These are phyloP conservation scores for Clitopilus hobsonii DNA, from an alignment of 768 basidiomycete species.

Conservation along the genomic window DNA sequence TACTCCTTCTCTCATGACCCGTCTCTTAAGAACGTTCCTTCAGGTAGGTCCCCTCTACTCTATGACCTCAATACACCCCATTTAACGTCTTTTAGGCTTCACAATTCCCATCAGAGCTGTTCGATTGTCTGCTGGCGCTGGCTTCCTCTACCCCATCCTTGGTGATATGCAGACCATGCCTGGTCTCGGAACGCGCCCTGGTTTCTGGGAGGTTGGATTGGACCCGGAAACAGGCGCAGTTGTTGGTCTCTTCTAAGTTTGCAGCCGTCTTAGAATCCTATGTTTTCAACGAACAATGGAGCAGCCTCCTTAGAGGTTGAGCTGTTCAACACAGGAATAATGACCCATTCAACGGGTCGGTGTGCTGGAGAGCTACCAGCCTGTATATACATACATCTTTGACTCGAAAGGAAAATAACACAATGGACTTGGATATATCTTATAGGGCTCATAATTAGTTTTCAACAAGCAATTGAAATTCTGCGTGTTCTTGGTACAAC, in stretches of 20 bases:
- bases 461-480: background rate
- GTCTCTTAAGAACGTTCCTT: conserved; percentile 84
- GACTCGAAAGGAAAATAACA: no score
- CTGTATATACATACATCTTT: no score
- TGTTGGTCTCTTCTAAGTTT: conserved; percentile 73
- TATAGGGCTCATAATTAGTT: background rate
- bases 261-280: conserved; percentile 2
- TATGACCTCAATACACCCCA: background rate
- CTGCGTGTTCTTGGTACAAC: background rate
- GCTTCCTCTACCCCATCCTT: conserved; percentile 93
- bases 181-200: conserved; percentile 87
- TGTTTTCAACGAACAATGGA: conserved; percentile 19
- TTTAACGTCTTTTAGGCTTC: conserved; percentile 53
- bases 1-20: conserved; percentile 97
- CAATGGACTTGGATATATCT: background rate
- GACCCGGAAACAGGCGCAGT: conserved; percentile 78
- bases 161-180: conserved; percentile 99
- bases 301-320: conserved; percentile 11
- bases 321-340: background rate
- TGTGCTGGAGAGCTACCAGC: no score
- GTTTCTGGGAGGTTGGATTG: conserved; percentile 89
- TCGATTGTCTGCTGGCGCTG: conserved; percentile 86
- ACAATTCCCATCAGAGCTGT: conserved; percentile 89
- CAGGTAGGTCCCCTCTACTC: conserved; percentile 36
- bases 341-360: background rate